Conservation (phyloP, 1,284 basidiomycete genomes). For the Cryptococcus floricola region DNA sequence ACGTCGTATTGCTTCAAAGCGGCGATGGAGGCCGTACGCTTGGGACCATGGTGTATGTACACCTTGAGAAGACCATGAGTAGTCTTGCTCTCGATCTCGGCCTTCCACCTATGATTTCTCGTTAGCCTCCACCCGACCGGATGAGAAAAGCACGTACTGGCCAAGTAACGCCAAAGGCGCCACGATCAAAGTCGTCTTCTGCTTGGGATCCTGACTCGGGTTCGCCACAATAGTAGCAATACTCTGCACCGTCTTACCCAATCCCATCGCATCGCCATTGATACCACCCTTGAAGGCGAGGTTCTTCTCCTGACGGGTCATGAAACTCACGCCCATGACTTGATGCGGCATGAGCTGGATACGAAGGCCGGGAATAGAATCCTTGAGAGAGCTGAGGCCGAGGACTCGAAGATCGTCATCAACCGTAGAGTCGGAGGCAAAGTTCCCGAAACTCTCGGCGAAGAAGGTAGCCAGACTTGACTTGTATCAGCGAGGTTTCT, state of each 20-base stretch:
- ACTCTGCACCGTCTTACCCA: constrained; percentile 47
- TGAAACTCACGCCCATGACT: constrained; percentile 47
- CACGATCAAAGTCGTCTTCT: constrained; percentile 49
- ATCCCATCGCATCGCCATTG: constrained; percentile 40
- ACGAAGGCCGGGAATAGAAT: constrained; percentile 26
- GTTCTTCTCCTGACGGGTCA: constrained; percentile 43
- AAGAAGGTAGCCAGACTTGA: constrained; percentile 36
- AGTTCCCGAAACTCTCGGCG: constrained; percentile 35
- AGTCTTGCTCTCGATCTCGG: constrained; percentile 49
- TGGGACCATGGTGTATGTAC: constrained; percentile 44
- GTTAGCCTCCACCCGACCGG: neutral
- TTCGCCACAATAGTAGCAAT: constrained; percentile 46
- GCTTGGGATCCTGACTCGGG: constrained; percentile 31
- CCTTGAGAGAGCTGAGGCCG: constrained; percentile 19
- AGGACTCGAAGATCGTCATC: constrained; percentile 32
- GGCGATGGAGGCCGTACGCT: constrained; percentile 26
- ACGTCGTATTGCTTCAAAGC: constrained; percentile 42
- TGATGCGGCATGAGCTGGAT: constrained; percentile 48
- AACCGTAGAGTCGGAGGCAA: constrained; percentile 34
- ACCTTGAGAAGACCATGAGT: constrained; percentile 29
- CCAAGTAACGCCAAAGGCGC: constrained; percentile 48
- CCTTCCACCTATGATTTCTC: constrained; percentile 37
- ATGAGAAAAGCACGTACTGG: constrained; percentile 30
- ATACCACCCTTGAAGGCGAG: constrained; percentile 40
- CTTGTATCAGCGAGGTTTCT: neutral